phyloP scores from a whole-genome alignment of 768 basidiomycete genomes.

The Pulveroboletus ravenelii region DNA sequence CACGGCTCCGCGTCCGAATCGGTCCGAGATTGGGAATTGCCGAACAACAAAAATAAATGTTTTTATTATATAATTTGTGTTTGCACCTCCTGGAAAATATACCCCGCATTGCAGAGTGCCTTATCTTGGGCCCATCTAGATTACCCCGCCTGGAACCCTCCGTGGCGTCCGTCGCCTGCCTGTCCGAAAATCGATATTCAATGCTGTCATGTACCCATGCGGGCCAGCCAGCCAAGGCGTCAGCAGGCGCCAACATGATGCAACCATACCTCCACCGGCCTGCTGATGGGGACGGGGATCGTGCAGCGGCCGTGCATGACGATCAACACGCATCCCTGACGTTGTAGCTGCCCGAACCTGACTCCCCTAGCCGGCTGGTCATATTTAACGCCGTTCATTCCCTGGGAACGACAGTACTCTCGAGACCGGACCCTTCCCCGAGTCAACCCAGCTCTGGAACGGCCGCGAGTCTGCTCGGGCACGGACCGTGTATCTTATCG shows the following conservation, averaged over 20 bases:
- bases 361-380: too few species aligned
- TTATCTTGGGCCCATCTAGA: slow-evolving; percentile 24
- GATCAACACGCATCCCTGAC: too few species aligned
- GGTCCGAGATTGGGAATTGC: slow-evolving; percentile 23
- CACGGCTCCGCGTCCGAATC: slow-evolving; percentile 23
- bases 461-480: too few species aligned
- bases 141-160: slow-evolving; percentile 25
- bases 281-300: too few species aligned
- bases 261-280: too few species aligned
- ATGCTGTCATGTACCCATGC: not conserved
- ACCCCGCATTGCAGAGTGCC: slow-evolving; percentile 26
- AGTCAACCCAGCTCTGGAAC: not conserved
- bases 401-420: not conserved
- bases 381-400: not conserved
- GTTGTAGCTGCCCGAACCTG: too few species aligned
- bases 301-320: too few species aligned
- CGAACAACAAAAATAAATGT: slow-evolving; percentile 3
- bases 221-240: too few species aligned
- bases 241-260: too few species aligned
- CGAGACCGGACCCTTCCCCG: not conserved
- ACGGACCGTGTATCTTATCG: slow-evolving; percentile 1
- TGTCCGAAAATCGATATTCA: slow-evolving; percentile 7
- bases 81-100: not conserved
- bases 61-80: slow-evolving; percentile 6
- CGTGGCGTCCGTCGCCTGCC: not conserved